Base-by-base conservation (phyloP, 2,329 filamentous ascomycete species). In the Fusarium hostae region DNA sequence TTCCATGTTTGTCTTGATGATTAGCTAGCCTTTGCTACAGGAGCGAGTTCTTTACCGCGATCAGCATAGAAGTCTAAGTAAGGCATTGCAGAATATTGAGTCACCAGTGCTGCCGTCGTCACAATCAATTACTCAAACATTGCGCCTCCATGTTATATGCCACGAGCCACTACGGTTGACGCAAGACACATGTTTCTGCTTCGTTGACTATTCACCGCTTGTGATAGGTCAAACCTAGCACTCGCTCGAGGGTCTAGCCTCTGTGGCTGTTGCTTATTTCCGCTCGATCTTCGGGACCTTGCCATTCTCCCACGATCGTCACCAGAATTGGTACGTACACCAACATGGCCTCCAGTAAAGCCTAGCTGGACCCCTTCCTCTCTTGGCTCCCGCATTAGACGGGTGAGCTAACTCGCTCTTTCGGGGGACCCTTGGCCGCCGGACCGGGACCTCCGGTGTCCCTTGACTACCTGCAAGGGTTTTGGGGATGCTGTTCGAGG, bases 221-320 rank as follows among this genome's bases (percentile, higher is more conserved):
- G 50, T 32, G 45, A 39, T 48, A 52, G 35, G 44, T 34, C 39
- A n/a, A 39, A 5, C 13, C 20, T 24, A 45, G 22, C 15, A 44
- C 26, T 45, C 26, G 54, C 24, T 34, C 22, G 11, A 39, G 16
- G 32, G 56, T 59, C 65, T 59, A 26, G 45, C 47, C 15, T 51
- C 11, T 55, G 24, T 24, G 13, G 22, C n/a, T 57, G 8, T 41
- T 28, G 55, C 39, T 64, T 47, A 51, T 56, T 68, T 37, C 48
- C 44, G 45, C 44, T 50, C 56, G 69, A 72, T 70, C 60, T 56
- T 44, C 35, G 32, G 47, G 22, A 39, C 45, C 39, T 28, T 50
- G 44, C 51, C 40, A 48, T 43, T 59, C 13, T 41, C 37, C 40
- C 56, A 72, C 45, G 51, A 72, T 72, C 65, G 52, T 30, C 26